These are phyloP conservation scores for Ogataea pignaliae DNA, from an alignment of 805 yeast species.

Conservation along the genomic window DNA sequence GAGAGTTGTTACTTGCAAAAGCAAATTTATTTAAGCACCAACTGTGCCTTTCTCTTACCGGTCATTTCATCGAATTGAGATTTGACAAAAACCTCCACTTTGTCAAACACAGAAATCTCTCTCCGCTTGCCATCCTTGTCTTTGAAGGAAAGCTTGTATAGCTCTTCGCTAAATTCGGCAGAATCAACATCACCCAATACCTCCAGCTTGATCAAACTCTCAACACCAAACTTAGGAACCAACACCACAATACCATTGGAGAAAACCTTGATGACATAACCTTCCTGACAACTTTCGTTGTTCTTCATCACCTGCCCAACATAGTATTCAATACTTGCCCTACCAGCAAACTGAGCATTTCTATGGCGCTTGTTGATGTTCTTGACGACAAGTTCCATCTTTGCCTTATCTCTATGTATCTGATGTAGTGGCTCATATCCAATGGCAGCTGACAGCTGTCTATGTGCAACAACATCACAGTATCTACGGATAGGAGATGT, in stretches of 20 bases:
- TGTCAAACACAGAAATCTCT: constrained; percentile 65
- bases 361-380: constrained; percentile 93
- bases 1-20: neutral
- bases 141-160: constrained; percentile 60
- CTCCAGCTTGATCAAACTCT: constrained; percentile 83
- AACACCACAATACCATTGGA: constrained; percentile 92
- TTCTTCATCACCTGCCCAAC: constrained; percentile 97
- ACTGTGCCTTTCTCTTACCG: constrained; percentile 88
- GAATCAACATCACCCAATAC: constrained; percentile 61
- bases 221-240: constrained; percentile 95
- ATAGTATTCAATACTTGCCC: constrained; percentile 95
- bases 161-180: constrained; percentile 72
- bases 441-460: constrained; percentile 98
- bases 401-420: constrained; percentile 79
- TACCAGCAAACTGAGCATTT: constrained; percentile 98
- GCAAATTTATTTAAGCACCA: constrained; percentile 44
- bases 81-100: constrained; percentile 76
- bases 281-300: constrained; percentile 75
- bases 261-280: constrained; percentile 87
- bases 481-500: constrained; percentile 97
- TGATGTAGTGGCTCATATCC: constrained; percentile 83
- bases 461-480: constrained; percentile 96
- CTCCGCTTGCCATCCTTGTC: constrained; percentile 37
- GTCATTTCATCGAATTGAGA: constrained; percentile 81
- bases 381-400: constrained; percentile 83